Evolutionary conservation across 352 stramenopile species (phyloP), one percentile per base, ranked within the genome.

Genomic region (Halophytophthora polymorphica): DNA sequence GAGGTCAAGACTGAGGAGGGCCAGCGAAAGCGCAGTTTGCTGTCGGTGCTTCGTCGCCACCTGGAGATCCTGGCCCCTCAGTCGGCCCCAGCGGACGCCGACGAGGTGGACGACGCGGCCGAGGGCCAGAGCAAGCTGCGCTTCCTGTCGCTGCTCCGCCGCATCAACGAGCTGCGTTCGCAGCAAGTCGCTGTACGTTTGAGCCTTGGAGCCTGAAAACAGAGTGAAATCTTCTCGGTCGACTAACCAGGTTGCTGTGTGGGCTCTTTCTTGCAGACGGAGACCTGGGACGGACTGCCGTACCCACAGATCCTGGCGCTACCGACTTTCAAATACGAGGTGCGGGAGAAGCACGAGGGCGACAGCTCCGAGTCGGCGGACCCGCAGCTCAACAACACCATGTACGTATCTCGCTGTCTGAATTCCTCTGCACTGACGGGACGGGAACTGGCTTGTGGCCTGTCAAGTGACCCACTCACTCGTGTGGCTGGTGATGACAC

Each of bases 141-240:
- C 19, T 90, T 90, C 48, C 57, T 90, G 23, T 90, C 79, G 57
- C 51, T 90, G 19, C 60, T 90, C 23, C 83, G 83, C 35, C 80
- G 83, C 39, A 86, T 93, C 50, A 93, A 93, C 34, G 83, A 93
- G 57, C 61, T 93, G 15, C 77, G 77, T n/a, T 90, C 83, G 2
- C 77, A 93, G 50, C 79, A 90, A 76, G 68, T 83, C 12, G 66
- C 83, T 55, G 76, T 86, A 62, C 35, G 68, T 54, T 39, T 38
- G 47, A n/a, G n/a, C 52, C 29, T 41, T 31, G 10, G 19, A 39
- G 21, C n/a, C 11, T 45, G 8, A 31, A 36, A 0, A n/a, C 7
- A 38, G 41, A 29, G 37, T 25, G n/a, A 48, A n/a, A n/a, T n/a
- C n/a, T 40, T 13, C 23, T 36, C 28, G 45, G 2, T 23, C 3